phyloP scores from a whole-genome alignment of 2,329 filamentous ascomycete genomes.

The Pyricularia pennisetigena region DNA sequence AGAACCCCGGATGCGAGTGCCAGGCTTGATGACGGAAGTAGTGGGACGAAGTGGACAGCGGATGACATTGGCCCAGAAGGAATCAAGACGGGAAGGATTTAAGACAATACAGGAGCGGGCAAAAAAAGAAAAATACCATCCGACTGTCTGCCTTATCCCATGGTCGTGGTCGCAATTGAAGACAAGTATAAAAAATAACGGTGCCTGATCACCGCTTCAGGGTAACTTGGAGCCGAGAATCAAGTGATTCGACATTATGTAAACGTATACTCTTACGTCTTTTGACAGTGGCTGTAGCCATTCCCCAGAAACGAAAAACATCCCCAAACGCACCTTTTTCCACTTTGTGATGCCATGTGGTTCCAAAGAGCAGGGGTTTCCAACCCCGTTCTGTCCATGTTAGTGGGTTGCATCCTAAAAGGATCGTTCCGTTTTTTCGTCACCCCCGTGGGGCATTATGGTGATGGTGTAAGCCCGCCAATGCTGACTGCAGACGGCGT shows the following conservation, averaged over 20 bases:
- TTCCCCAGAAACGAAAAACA: background rate
- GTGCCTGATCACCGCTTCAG: no score
- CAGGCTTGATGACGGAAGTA: background rate
- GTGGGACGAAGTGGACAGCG: background rate
- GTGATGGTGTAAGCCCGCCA: background rate
- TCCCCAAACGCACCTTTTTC: background rate
- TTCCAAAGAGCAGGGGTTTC: background rate
- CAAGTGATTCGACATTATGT: background rate
- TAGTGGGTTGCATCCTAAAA: no score
- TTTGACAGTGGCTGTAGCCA: no score
- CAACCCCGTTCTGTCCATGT: background rate
- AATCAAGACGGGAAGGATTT: background rate
- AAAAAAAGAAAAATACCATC: background rate
- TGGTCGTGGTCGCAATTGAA: background rate
- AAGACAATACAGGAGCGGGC: background rate
- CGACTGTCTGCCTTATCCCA: background rate
- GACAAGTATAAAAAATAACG: background rate
- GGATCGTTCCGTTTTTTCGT: no score
- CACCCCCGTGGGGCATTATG: no score
- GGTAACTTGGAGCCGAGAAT: background rate
- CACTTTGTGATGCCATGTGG: background rate
- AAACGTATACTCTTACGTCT: no score
- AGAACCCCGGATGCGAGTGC: background rate
- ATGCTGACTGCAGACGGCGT: background rate
- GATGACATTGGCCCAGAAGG: background rate